Percentiles rank a stretch among this genome's conserved stretches.
These are phyloP conservation scores for Penicillium arizonense DNA, from an alignment of 495 filamentous ascomycete genomes.

Conservation along the genomic window DNA sequence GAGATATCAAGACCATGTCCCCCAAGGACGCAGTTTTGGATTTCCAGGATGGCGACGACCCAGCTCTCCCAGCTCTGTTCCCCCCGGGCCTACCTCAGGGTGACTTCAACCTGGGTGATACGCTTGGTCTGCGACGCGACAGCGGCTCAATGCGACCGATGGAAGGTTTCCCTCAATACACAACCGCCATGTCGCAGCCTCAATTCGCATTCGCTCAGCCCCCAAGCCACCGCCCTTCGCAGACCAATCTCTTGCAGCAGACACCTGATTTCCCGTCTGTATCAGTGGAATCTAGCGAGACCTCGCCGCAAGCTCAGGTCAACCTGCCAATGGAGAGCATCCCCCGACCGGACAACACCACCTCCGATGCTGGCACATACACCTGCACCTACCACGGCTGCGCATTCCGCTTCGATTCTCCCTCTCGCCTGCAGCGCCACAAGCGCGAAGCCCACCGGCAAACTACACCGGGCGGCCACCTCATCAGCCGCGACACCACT, in stretches of 20 bases:
- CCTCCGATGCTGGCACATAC: constrained; percentile 83
- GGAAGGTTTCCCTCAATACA: constrained; percentile 45
- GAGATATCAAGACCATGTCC: constrained; percentile 81
- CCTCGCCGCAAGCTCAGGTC: constrained; percentile 25
- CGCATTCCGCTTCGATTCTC: constrained; percentile 81
- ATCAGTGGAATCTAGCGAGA: constrained; percentile 62
- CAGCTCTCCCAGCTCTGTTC: constrained; percentile 65
- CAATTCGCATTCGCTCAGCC: constrained; percentile 46
- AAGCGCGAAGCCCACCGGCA: constrained; percentile 91
- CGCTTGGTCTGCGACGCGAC: constrained; percentile 39
- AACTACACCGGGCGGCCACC: constrained; percentile 44
- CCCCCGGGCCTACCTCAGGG: constrained; percentile 40
- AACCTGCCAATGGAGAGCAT: constrained; percentile 33
- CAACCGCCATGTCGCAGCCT: constrained; percentile 21
- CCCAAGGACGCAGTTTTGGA: constrained; percentile 92
- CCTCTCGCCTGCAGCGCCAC: constrained; percentile 86
- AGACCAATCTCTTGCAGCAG: constrained; percentile 42
- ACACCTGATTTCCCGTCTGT: constrained; percentile 60
- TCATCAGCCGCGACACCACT: constrained; percentile 47
- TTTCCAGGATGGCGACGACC: constrained; percentile 69
- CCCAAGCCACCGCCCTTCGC: constrained; percentile 49
- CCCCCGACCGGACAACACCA: constrained; percentile 58
- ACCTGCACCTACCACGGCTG: constrained; percentile 95
- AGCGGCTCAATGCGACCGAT: constrained; percentile 47
- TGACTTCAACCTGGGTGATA: constrained; percentile 42